Percentiles rank a stretch among this genome's conserved stretches.
These are phyloP conservation scores for Eremothecium cymbalariae DNA, from an alignment of 1,139 yeast genomes.

Conservation along the genomic window DNA sequence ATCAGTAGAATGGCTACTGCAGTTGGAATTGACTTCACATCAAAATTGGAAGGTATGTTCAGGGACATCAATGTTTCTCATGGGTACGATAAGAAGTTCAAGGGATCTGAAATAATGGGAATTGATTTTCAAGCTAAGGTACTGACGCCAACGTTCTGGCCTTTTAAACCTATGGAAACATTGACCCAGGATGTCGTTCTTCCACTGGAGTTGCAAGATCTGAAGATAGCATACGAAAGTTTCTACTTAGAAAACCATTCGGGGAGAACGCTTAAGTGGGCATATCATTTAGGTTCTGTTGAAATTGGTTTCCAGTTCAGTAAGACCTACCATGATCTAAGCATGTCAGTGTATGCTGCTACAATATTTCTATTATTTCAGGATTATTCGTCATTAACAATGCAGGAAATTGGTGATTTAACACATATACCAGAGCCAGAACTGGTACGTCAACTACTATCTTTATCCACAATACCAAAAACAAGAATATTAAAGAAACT, in stretches of 20 bases:
- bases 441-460: constrained; percentile 67
- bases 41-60: constrained; percentile 83
- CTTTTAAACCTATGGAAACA: constrained; percentile 21
- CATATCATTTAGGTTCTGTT: constrained; percentile 72
- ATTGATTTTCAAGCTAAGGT: constrained; percentile 41
- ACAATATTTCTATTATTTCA: constrained; percentile 65
- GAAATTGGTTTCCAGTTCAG: constrained; percentile 66
- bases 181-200: constrained; percentile 38
- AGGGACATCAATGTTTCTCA: constrained; percentile 61
- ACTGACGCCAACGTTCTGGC: constrained; percentile 39
- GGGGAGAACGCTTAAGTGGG: constrained; percentile 76
- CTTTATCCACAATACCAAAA: constrained; percentile 78
- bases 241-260: constrained; percentile 57
- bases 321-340: constrained; percentile 66
- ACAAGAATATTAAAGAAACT: constrained; percentile 61
- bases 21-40: constrained; percentile 71
- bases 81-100: constrained; percentile 39
- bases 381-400: constrained; percentile 45
- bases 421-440: constrained; percentile 72
- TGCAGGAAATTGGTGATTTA: constrained; percentile 51
- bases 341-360: constrained; percentile 75
- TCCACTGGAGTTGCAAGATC: constrained; percentile 40
- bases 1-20: constrained; percentile 68
- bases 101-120: constrained; percentile 10
- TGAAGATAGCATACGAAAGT: constrained; percentile 38